Percentiles rank a stretch among this genome's conserved stretches.
These are phyloP conservation scores for Thamnidium elegans DNA, from an alignment of 192 early-diverging fungal species.

Conservation along the genomic window DNA sequence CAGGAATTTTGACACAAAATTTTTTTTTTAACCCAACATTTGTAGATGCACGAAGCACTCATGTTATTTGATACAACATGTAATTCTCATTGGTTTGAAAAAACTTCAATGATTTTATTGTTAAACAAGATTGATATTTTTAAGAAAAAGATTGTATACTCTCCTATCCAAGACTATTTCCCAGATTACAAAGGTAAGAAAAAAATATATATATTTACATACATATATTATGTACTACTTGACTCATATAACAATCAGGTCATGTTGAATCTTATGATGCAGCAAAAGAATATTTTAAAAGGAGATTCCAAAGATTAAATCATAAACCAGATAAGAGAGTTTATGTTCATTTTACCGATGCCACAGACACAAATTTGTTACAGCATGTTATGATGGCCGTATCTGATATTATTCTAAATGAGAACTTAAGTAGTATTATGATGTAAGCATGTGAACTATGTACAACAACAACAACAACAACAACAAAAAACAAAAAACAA, in stretches of 20 bases:
- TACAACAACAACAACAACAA: too few relatives aligned
- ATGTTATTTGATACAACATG: conserved; percentile 61
- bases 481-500: too few relatives aligned
- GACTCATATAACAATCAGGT: conserved; percentile 18
- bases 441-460: conserved; percentile 10
- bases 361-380: conserved; percentile 49
- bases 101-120: conserved; percentile 60
- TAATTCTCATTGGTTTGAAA: conserved; percentile 59
- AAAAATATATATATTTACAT: background rate
- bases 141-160: conserved; percentile 44
- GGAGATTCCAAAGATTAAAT: conserved; percentile 45
- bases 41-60: conserved; percentile 56
- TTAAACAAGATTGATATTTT: conserved; percentile 66
- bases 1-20: background rate
- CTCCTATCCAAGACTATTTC: conserved; percentile 49
- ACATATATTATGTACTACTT: background rate
- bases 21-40: background rate
- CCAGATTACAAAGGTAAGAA: conserved; percentile 53
- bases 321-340: conserved; percentile 45
- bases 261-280: conserved; percentile 25
- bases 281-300: conserved; percentile 40
- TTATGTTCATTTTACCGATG: conserved; percentile 52
- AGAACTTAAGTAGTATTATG: conserved; percentile 36
- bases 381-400: conserved; percentile 50
- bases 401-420: conserved; percentile 44